Percentiles rank a stretch among this genome's conserved stretches.
phyloP scores from a whole-genome alignment of 1,284 basidiomycete species.

The Puccinia polysora region DNA sequence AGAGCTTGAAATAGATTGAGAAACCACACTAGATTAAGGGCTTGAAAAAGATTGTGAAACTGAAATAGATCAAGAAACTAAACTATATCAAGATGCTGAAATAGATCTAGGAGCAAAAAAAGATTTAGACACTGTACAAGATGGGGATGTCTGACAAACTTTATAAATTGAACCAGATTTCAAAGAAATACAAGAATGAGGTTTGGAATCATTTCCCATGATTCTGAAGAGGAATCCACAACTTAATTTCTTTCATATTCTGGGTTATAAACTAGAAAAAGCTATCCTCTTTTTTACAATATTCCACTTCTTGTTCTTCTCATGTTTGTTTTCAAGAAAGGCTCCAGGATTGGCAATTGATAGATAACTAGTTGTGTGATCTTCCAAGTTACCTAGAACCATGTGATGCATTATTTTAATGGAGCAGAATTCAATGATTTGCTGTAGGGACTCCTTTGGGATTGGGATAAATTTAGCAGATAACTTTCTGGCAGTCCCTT shows the following conservation, averaged over 20 bases:
- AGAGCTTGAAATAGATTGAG: too few relatives aligned
- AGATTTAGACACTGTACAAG: not conserved
- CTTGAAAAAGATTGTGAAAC: not conserved
- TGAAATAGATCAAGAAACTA: not conserved
- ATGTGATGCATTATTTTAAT: constrained; percentile 15
- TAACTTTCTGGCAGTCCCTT: too few relatives aligned
- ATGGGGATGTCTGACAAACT: not conserved
- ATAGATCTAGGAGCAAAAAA: not conserved
- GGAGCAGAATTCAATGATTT: not conserved
- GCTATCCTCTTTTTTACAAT: constrained; percentile 3
- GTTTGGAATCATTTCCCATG: not conserved
- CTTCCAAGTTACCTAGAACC: constrained; percentile 64
- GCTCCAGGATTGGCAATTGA: not conserved
- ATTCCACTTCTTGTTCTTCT: constrained; percentile 1
- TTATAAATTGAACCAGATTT: not conserved
- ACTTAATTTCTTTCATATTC: not conserved
- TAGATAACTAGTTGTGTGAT: constrained; percentile 8
- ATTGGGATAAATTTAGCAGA: too few relatives aligned
- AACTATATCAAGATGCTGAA: not conserved
- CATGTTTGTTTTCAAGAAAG: not conserved
- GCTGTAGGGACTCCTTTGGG: too few relatives aligned
- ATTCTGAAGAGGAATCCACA: not conserved
- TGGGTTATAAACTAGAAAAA: not conserved
- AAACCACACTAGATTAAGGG: not conserved
- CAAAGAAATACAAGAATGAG: not conserved